Evolutionary conservation across 108 stramenopile species (phyloP), one percentile per base, ranked within the genome.

Genomic region (Mayamaea pseudoterrestris): DNA sequence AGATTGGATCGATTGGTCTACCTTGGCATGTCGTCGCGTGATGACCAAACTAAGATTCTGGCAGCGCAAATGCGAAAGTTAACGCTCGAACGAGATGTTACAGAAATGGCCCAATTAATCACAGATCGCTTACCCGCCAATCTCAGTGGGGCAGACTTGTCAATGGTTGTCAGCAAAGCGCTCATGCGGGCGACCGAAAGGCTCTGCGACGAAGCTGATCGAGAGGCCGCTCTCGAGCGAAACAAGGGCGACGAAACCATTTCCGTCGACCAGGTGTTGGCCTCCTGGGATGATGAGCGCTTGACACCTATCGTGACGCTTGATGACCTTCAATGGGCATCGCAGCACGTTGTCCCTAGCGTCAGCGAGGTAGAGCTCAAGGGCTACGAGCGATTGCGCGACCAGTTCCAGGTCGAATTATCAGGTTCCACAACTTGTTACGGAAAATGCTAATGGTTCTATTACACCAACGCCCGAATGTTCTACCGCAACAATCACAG

Each of bases 1-100:
- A 76, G 98, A 31, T 91, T 99, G 52, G 97, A 99, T 78, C 70
- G 93, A 36, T 57, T 87, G 45, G 91, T 99, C 0, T 97, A 93
- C 57, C 66, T 97, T 1, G 95, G 95, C 4, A 58, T 89, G 8
- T 77, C 71, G 24, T 58, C 55, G n/a, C n/a, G n/a, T n/a, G 82
- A 75, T 24, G 72, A 76, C 9, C 68, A 72, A 18, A 53, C 73
- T 14, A 18, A 50, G 14, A 78, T 97, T 8, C 61, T 97, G 44
- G 44, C 68, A 6, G 93, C 94, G 4, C 83, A 80, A 58, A 74
- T 87, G 13, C 72, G 92, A 12, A 94, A 94, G 47, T 81, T 92
- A 53, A 73, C 47, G 23, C 70, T 97, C 25, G 80, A 83, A 23
- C 68, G 68, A 25, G 81, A 74, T 50, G 35, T 80, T 17, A 41